phyloP scores from a whole-genome alignment of 2,329 filamentous ascomycete species.

The Exophiala lecanii-corni region DNA sequence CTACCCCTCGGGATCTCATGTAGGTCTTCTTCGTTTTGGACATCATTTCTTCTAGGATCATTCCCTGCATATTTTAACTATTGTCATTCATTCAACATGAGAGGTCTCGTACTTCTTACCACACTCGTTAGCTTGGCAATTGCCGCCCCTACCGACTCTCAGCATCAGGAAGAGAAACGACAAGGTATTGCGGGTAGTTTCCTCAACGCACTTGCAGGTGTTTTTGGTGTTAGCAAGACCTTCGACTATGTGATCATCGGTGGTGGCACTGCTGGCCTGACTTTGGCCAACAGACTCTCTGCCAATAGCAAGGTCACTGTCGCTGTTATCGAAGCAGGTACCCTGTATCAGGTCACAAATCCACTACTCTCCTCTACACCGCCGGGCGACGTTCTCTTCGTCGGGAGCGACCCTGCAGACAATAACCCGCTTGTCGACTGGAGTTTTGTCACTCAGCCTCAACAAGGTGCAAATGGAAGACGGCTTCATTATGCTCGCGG shows the following conservation, averaged over 20 bases:
- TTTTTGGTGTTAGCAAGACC: too few species aligned
- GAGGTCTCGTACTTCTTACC: too few species aligned
- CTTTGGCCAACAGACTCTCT: constrained; percentile 8
- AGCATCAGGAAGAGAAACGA: too few species aligned
- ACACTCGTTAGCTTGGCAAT: too few species aligned
- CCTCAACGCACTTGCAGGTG: too few species aligned
- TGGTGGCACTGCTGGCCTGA: constrained; percentile 12
- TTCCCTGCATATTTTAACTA: too few species aligned
- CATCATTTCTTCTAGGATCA: too few species aligned
- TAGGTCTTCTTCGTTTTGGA: too few species aligned
- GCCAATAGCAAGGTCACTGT: constrained; percentile 5
- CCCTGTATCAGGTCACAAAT: neutral
- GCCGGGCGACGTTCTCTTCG: neutral
- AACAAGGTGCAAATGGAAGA: neutral
- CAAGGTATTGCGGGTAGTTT: too few species aligned
- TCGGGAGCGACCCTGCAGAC: neutral
- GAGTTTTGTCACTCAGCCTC: neutral
- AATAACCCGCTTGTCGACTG: neutral
- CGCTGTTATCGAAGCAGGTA: constrained; percentile 11
- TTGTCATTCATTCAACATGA: too few species aligned
- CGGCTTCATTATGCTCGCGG: neutral
- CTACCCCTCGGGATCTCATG: too few species aligned
- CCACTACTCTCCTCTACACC: neutral
- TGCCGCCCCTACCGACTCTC: too few species aligned
- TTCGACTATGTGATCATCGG: constrained; percentile 17